Evolutionary conservation across 768 basidiomycete species (phyloP), one percentile per base, ranked within the genome.

Genomic region (Mycena indigotica): DNA sequence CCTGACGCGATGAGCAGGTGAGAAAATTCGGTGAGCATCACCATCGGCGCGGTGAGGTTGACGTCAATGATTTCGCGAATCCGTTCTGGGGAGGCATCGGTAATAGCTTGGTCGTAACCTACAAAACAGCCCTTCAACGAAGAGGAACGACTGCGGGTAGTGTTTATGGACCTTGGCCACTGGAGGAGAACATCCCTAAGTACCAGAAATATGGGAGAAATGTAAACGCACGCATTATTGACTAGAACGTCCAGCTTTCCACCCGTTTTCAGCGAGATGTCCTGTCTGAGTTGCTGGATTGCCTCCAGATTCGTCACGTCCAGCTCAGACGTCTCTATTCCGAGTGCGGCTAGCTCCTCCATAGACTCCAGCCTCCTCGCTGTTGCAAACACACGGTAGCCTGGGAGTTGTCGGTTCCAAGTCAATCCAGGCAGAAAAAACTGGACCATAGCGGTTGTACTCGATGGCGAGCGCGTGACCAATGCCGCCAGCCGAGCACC

Each of bases 321-420:
- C 17, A 72, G 52, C 23, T 17, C 40, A 6, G 68, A 41, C 16
- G 57, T 62, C 28, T 65, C 60, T 3, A 67, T 63, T 1, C 65
- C 66, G 0, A 25, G 35, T 1, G 40, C 63, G 12, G 48, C n/a
- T 2, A 70, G 38, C 1, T 51, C 58, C 25, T 60, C 28, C 62
- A 70, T 65, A 8, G 65, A 28, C 17, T 61, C 60, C 15, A 62
- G 24, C 5, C 53, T 54, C 4, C 66, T 58, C 19, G 69, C 51
- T 8, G 67, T 71, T 5, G 70, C 68, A 40, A 70, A 61, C 3
- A 71, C 70, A 21, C 63, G 58, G 21, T 48, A 19, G 8, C 53
- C 54, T 55, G 39, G n/a, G 12, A n/a, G n/a, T 10, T 38, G n/a
- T 38, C 10, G n/a, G 35, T n/a, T 10, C 35, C 10, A 10, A 38